Evolutionary conservation across 768 basidiomycete genomes (phyloP), one percentile per base, ranked within the genome.

Genomic region (Agrocybe pediades): DNA sequence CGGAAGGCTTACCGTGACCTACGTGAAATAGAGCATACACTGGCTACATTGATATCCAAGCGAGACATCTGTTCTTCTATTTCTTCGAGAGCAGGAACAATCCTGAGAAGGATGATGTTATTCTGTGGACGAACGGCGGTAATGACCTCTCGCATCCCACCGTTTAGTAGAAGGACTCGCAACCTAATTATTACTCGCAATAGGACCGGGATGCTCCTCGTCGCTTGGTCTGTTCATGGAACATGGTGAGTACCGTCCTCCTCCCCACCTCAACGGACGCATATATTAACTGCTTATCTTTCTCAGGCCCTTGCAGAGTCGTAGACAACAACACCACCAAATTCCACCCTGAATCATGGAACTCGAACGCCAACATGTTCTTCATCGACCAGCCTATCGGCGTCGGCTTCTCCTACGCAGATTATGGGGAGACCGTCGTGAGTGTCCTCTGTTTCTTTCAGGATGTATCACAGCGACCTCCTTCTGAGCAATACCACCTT

Each of bases 141-240:
- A 13, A 9, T 46, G 33, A 3, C 21, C 3, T 65, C 45, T 67
- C 68, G 41, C 82, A 64, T 55, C 30, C 41, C n/a, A n/a, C n/a
- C n/a, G n/a, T n/a, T n/a, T n/a, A n/a, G 47, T 43, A 8, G 9
- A 40, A 7, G 16, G 9, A 11, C 41, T 3, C 33, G 24, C 40
- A 27, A 9, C 33, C 19, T 4, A 30, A 3, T 21, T 33, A 4
- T 5, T 58, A 19, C 2, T 8, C 9, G 19, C 23, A n/a, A n/a
- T n/a, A 40, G 33, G 47, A 6, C 46, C 68, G 20, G 71, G 70
- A 27, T 71, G 80, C 60, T 70, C 70, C 2, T 66, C 71, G 2
- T 74, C 84, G 20, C 65, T 85, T 0, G 88, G 86, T 0, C 70
- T 89, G n/a, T 84, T 89, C 58, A 87, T 88, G 86, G 87, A 88